Percentiles rank a stretch among this genome's conserved stretches.
These are phyloP conservation scores for Ceratobasidium sp. DNA, from an alignment of 1,284 basidiomycete genomes.

Conservation along the genomic window DNA sequence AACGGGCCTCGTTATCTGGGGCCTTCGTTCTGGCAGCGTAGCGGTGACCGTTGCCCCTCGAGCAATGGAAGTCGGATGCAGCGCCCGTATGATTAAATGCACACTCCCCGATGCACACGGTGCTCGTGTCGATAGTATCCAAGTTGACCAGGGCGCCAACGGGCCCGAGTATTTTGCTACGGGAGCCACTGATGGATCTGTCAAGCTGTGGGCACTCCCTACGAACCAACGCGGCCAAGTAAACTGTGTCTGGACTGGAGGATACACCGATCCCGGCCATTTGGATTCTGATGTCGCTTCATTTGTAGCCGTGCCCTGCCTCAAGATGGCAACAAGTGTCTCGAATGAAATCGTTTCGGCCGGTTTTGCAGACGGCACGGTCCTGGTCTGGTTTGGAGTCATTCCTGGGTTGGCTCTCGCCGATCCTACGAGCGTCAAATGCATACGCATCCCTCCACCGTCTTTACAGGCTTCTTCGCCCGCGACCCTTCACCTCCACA, in stretches of 20 bases:
- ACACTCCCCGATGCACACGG: conserved; percentile 64
- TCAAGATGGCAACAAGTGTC: conserved; percentile 58
- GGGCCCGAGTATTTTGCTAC: conserved; percentile 56
- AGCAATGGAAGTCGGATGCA: conserved; percentile 63
- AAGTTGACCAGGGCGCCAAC: conserved; percentile 38
- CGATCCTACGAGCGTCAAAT: conserved; percentile 11
- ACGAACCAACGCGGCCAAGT: conserved; percentile 21
- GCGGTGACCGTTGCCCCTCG: conserved; percentile 64
- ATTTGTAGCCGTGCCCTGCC: conserved; percentile 57
- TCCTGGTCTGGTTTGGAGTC: conserved; percentile 61
- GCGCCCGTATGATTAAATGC: conserved; percentile 59
- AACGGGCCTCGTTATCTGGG: conserved; percentile 78
- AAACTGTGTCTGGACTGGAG: conserved; percentile 68
- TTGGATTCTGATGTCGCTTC: conserved; percentile 46
- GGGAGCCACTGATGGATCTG: conserved; percentile 65
- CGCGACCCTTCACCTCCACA: conserved; percentile 46
- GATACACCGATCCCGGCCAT: conserved; percentile 42
- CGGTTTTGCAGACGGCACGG: conserved; percentile 60
- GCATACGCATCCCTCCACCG: conserved; percentile 28
- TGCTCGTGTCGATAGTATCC: conserved; percentile 55
- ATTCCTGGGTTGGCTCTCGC: not conserved
- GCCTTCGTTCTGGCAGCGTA: conserved; percentile 73
- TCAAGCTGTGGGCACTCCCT: conserved; percentile 70
- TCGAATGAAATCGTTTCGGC: conserved; percentile 58
- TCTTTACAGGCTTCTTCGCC: conserved; percentile 42